Base-by-base conservation (phyloP, 495 filamentous ascomycete genomes). In the Bathelium albidoporum region DNA sequence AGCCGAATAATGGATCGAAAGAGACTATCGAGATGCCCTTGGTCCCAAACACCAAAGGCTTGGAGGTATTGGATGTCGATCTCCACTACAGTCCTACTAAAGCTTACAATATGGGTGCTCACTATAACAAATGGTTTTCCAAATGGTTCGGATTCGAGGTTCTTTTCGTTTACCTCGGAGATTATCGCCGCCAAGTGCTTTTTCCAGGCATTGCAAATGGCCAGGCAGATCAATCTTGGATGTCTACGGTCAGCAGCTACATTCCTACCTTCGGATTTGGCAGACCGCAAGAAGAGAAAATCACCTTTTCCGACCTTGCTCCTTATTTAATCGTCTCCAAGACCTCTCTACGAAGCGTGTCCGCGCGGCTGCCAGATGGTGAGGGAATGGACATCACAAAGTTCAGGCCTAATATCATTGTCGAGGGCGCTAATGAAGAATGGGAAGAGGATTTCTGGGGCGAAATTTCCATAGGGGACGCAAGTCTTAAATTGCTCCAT, bases 391-490 rank as follows among this genome's bases (percentile, higher is more conserved):
- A 88, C 66, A 81, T 89, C 68, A 86, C 84, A 12, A 94, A 91
- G 70, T 91, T 95, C 74, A 83, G 93, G 31, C 87, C 91, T 0
- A 96, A 96, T 68, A 83, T 96, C 44, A 85, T 96, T 9, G 73
- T 96, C 9, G 79, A 81, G 11, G 87, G 84, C 0, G 79, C 80
- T 1, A 69, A 75, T 28, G 68, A 69, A 10, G 79, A 85, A 0
- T 97, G 82, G 73, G 91, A 91, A 22, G 92, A 97, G 69, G 93
- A 96, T 66, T 94, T 82, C 71, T 97, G 92, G 92, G 84, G 78
- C 11, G 86, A 88, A 69, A 70, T 90, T 32, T 64, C 65, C 2
- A 68, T 90, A 28, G 67, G 74, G 0, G 45, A 64, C 11, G 66
- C 73, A 18, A 74, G 78, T 18, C 74, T 94, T 4, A 69, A 82